A percentile compares a stretch with the other conserved stretches of the same genome.
These are phyloP conservation scores for Dothideomycetidae sp. DNA, from an alignment of 2,329 filamentous ascomycete species.

Conservation along the genomic window DNA sequence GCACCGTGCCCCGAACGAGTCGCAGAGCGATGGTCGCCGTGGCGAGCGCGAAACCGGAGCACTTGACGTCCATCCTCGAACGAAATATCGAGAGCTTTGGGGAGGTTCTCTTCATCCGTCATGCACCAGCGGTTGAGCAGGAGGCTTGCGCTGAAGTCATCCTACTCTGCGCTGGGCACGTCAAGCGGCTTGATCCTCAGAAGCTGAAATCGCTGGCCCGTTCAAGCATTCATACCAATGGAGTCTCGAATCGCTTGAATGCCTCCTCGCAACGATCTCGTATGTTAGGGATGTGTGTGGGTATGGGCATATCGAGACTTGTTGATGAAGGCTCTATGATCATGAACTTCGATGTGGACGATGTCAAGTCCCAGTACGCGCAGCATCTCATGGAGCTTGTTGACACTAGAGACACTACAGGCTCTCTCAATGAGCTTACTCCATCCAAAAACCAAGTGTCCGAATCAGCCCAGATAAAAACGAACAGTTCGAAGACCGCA, in stretches of 20 bases:
- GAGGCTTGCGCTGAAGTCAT: constrained; percentile 74
- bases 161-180: constrained; percentile 61
- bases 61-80: constrained; percentile 45
- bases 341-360: constrained; percentile 74
- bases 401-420: constrained; percentile 47
- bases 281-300: constrained; percentile 79
- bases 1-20: constrained; percentile 12
- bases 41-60: constrained; percentile 15
- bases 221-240: constrained; percentile 57
- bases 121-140: constrained; percentile 73
- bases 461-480: not conserved
- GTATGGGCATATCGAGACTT: constrained; percentile 54
- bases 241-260: constrained; percentile 72
- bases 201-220: constrained; percentile 55
- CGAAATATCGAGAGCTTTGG: constrained; percentile 62
- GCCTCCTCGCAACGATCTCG: constrained; percentile 61
- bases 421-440: constrained; percentile 29
- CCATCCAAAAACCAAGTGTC: not conserved
- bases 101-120: constrained; percentile 73
- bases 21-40: constrained; percentile 19
- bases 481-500: not conserved
- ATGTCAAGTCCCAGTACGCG: constrained; percentile 58
- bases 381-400: constrained; percentile 59
- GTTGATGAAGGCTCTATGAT: constrained; percentile 52
- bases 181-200: constrained; percentile 51